Evolutionary conservation across 768 basidiomycete genomes (phyloP).

Genomic region (Kondoa subrosea): DNA sequence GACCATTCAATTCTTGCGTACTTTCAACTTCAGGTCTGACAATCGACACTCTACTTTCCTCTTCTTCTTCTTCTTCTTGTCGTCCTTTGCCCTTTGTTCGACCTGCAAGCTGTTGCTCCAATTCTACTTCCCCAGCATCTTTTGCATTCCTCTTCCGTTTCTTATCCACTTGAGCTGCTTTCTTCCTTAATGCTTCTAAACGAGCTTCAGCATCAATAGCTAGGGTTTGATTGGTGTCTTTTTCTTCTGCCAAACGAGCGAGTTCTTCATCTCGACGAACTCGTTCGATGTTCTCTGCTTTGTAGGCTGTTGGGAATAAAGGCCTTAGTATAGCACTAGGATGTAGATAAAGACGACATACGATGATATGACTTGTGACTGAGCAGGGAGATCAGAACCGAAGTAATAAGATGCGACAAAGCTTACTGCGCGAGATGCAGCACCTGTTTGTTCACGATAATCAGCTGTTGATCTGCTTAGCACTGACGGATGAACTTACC

Average conservation of each 20-base stretch:
- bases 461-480: too few species aligned
- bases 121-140: slow-evolving; percentile 13
- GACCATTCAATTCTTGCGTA: slow-evolving; percentile 21
- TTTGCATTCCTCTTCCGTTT: slow-evolving; percentile 13
- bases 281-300: slow-evolving; percentile 19
- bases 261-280: slow-evolving; percentile 19
- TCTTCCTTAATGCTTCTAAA: background rate
- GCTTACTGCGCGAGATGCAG: background rate
- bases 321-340: background rate
- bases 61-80: slow-evolving; percentile 2
- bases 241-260: slow-evolving; percentile 10
- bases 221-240: slow-evolving; percentile 2
- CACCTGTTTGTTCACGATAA: too few species aligned
- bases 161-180: slow-evolving; percentile 8
- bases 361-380: background rate
- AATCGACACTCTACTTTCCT: slow-evolving; percentile 2
- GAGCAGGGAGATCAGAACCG: background rate
- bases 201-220: background rate
- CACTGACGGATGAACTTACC: too few species aligned
- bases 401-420: background rate
- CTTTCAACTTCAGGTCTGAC: background rate
- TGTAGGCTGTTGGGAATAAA: slow-evolving; percentile 13
- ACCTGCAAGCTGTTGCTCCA: slow-evolving; percentile 10
- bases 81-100: slow-evolving; percentile 3
- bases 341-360: background rate